These are phyloP conservation scores for Leishmania tarentolae DNA, from an alignment of 208 protist genomes.

Conservation along the genomic window DNA sequence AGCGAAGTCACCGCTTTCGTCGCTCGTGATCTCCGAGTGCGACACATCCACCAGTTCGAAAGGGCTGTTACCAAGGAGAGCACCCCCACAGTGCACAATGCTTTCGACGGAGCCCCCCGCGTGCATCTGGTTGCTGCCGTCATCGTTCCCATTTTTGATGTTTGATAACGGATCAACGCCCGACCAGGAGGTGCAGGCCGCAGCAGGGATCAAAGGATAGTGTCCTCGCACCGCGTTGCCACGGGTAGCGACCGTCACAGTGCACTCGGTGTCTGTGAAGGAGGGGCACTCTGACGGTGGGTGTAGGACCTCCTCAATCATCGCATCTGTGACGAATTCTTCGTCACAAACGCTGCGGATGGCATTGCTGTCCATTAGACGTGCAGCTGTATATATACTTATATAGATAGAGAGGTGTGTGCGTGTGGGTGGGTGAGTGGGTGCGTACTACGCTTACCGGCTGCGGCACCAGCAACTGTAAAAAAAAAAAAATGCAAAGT, in stretches of 20 bases:
- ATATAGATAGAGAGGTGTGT: background rate
- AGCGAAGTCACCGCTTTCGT: conserved; percentile 47
- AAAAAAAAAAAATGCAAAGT: background rate
- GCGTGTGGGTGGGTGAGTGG: no score
- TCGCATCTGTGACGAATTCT: conserved; percentile 37
- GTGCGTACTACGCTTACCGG: background rate
- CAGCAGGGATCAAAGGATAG: background rate
- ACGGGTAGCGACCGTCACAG: background rate
- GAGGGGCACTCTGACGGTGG: background rate
- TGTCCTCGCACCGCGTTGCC: background rate
- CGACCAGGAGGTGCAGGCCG: background rate
- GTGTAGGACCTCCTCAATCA: conserved; percentile 26
- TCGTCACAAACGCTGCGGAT: conserved; percentile 16
- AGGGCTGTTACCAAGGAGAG: background rate
- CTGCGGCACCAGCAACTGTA: background rate
- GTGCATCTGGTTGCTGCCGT: background rate
- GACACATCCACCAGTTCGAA: background rate
- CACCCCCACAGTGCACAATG: background rate
- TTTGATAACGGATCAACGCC: background rate
- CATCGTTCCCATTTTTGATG: background rate
- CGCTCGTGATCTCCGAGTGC: conserved; percentile 38
- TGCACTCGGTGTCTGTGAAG: background rate
- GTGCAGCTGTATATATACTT: no score
- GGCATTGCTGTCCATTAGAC: conserved; percentile 20
- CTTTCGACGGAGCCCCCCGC: background rate